Conservation (phyloP, 2,329 filamentous ascomycete genomes). For the Emmonsia crescens region DNA sequence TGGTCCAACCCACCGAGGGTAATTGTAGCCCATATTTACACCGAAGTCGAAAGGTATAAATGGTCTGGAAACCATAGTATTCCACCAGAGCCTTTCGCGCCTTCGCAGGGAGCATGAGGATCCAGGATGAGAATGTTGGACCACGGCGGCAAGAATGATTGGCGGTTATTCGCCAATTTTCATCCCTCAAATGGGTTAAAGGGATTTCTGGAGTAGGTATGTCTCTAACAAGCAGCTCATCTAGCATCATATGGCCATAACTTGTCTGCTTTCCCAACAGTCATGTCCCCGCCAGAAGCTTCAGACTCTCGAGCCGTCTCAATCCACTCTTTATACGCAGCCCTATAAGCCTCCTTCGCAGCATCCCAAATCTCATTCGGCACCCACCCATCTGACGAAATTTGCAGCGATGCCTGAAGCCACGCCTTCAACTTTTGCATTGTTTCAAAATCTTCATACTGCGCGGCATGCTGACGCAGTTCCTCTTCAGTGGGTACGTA, state of each 20-base stretch:
- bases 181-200: too few relatives aligned
- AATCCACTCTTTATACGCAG: constrained; percentile 23
- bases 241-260: constrained; percentile 13
- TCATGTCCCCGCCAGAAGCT: constrained; percentile 7
- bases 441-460: constrained; percentile 24
- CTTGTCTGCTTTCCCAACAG: constrained; percentile 8
- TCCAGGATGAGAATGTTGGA: background rate
- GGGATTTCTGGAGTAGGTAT: background rate
- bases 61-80: background rate
- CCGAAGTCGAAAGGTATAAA: background rate
- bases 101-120: background rate
- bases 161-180: background rate
- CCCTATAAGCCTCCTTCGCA: constrained; percentile 19
- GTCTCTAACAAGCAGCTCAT: background rate
- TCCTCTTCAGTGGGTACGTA: constrained; percentile 19
- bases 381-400: constrained; percentile 25
- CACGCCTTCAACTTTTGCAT: constrained; percentile 21
- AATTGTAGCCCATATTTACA: background rate
- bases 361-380: constrained; percentile 22
- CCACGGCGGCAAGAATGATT: background rate
- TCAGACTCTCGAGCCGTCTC: constrained; percentile 8
- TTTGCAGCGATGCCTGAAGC: constrained; percentile 18
- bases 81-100: background rate
- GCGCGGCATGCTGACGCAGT: constrained; percentile 15
- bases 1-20: too few relatives aligned